These are phyloP conservation scores for Amphibolis antarctica DNA, from an alignment of 106 monocot species.

Conservation along the genomic window DNA sequence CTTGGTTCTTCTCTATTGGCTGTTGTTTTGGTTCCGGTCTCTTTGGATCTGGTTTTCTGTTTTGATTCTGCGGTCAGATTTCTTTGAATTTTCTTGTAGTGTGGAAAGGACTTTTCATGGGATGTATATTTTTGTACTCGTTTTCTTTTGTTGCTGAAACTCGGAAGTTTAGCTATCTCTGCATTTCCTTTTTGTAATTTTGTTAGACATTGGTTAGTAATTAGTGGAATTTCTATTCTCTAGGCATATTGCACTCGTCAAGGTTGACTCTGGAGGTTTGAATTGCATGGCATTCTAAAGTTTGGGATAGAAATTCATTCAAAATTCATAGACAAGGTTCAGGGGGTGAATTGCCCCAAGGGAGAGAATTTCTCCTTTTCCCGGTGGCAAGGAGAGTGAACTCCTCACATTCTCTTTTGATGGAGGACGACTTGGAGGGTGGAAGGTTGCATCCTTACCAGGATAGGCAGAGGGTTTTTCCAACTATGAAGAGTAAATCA, in stretches of 20 bases:
- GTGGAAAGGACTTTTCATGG: no score
- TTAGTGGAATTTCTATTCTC: background rate
- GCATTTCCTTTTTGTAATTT: background rate
- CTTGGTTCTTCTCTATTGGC: no score
- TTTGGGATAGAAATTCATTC: slow-evolving; percentile 5
- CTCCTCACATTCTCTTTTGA: slow-evolving; percentile 48
- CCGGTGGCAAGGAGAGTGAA: slow-evolving; percentile 62
- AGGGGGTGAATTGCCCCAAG: slow-evolving; percentile 84
- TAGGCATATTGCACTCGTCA: background rate
- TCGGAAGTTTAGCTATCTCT: background rate
- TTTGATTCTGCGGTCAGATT: no score
- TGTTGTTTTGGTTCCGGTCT: no score
- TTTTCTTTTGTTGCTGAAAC: no score
- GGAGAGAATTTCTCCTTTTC: slow-evolving; percentile 69
- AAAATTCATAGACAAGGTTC: slow-evolving; percentile 89
- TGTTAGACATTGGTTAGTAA: background rate
- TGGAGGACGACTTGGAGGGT: slow-evolving; percentile 89
- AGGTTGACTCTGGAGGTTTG: background rate
- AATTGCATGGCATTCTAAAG: background rate
- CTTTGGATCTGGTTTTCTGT: no score
- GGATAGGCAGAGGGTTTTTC: slow-evolving; percentile 66
- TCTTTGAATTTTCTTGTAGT: no score
- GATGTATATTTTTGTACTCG: no score
- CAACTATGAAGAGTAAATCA: slow-evolving; percentile 65
- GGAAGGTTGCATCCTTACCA: slow-evolving; percentile 38